phyloP scores from a whole-genome alignment of 257 asterid species.

The Apocynum venetum region DNA sequence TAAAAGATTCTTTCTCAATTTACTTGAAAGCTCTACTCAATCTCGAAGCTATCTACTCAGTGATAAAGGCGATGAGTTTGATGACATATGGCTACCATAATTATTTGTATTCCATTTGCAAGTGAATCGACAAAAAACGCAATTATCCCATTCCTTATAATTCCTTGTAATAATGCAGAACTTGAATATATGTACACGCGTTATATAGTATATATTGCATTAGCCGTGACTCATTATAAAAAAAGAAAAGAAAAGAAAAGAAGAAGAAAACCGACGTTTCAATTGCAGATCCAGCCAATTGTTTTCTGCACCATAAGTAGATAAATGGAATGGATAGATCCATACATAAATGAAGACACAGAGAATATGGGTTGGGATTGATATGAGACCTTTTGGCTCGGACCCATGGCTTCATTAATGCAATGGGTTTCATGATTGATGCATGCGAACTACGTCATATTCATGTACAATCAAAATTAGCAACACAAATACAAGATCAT shows the following conservation, averaged over 20 bases:
- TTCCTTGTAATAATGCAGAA: slow-evolving; percentile 15
- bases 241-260: background rate
- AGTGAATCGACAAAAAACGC: slow-evolving; percentile 1
- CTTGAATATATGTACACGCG: slow-evolving; percentile 12
- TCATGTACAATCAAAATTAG: slow-evolving; percentile 30
- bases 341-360: background rate
- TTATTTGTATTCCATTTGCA: slow-evolving; percentile 16
- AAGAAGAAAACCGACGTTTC: background rate
- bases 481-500: background rate
- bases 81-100: slow-evolving; percentile 13
- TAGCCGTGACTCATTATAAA: no score
- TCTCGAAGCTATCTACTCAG: background rate
- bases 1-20: background rate
- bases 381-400: slow-evolving; percentile 3
- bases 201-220: background rate
- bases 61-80: background rate
- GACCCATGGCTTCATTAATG: slow-evolving; percentile 32
- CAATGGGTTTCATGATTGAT: slow-evolving; percentile 33
- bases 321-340: background rate
- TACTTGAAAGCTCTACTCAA: background rate
- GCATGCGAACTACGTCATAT: slow-evolving; percentile 38
- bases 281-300: slow-evolving; percentile 11
- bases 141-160: slow-evolving; percentile 13
- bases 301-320: slow-evolving; percentile 5
- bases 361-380: slow-evolving; percentile 9